These are phyloP conservation scores for Pichia sp. DNA, from an alignment of 1,139 yeast species.

Conservation along the genomic window DNA sequence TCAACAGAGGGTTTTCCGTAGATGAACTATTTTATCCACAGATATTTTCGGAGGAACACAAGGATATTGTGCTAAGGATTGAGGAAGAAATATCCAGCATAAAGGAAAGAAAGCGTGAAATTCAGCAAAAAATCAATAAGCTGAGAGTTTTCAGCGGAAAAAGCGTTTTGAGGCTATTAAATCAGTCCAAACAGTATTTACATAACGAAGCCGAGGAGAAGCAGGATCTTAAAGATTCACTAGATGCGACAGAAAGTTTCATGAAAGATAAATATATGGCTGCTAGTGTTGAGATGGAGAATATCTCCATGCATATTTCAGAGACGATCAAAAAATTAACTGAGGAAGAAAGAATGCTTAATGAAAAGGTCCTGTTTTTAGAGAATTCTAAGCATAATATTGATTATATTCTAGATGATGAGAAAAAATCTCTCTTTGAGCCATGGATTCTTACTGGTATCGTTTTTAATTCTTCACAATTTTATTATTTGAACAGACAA, in stretches of 20 bases:
- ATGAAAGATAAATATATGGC: conserved; percentile 10
- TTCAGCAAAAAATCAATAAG: conserved; percentile 17
- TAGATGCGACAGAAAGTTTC: not conserved
- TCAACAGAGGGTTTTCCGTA: conserved; percentile 28
- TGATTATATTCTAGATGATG: conserved; percentile 17
- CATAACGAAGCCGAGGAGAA: not conserved
- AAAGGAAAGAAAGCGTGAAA: conserved; percentile 2
- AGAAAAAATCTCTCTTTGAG: conserved; percentile 17
- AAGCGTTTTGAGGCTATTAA: conserved; percentile 9
- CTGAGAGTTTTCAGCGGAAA: conserved; percentile 29
- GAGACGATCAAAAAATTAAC: conserved; percentile 12
- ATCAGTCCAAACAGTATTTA: conserved; percentile 3
- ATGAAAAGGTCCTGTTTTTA: not conserved
- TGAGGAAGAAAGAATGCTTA: conserved; percentile 4
- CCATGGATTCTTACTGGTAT: conserved; percentile 28
- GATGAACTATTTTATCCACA: conserved; percentile 37
- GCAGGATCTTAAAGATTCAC: not conserved
- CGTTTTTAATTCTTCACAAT: conserved; percentile 23
- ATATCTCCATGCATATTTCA: conserved; percentile 11
- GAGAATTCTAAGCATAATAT: conserved; percentile 17
- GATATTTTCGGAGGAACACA: conserved; percentile 28
- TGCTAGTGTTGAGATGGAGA: conserved; percentile 9
- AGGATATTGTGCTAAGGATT: conserved; percentile 12
- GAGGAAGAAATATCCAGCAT: conserved; percentile 17
- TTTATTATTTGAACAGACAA: conserved; percentile 18